Evolutionary conservation across 768 basidiomycete species (phyloP), one percentile per base, ranked within the genome.

Genomic region (Lactifluus hygrophoroides): DNA sequence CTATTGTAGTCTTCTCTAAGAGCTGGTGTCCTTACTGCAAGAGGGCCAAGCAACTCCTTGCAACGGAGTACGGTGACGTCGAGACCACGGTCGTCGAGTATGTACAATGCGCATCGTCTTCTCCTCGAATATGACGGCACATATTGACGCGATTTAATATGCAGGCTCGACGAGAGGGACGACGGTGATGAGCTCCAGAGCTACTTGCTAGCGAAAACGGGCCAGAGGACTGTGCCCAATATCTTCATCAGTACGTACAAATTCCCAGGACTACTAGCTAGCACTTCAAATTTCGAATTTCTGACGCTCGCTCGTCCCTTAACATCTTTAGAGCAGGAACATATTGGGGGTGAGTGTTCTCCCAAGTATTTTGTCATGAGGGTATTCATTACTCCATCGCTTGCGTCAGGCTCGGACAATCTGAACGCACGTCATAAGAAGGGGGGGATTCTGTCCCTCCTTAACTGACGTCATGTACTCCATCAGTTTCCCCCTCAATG

Each of bases 181-280:
- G 83, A 91, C 37, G 86, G 81, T 11, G 16, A 55, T 14, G 81
- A 62, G 0, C 84, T 90, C 51, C 90, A 91, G 66, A 61, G 70
- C n/a, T 90, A 90, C 65, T 74, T 92, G 3, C 19, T 8, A 1
- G 50, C 77, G 64, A 88, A 82, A 77, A 86, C 86, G 0, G 76
- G 76, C 0, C 88, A 85, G 64, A 70, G 78, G n/a, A 85, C 84
- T 7, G 90, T 92, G 8, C 89, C 89, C 27, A 86, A 83, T 66
- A 76, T 88, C 56, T 92, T 88, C 71, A 77, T 91, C 67, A 78
- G 86, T 88, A 57, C 43, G 76, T 70, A 28, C 14, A 3, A 23
- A 17, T n/a, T n/a, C n/a, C n/a, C n/a, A n/a, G n/a, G n/a, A 37
- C 23, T 13, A 27, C 13, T 13, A 17, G 16, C 21, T n/a, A 34